Evolutionary conservation across 2,329 filamentous ascomycete species (phyloP).

Genomic region (Ophiostoma quercus): DNA sequence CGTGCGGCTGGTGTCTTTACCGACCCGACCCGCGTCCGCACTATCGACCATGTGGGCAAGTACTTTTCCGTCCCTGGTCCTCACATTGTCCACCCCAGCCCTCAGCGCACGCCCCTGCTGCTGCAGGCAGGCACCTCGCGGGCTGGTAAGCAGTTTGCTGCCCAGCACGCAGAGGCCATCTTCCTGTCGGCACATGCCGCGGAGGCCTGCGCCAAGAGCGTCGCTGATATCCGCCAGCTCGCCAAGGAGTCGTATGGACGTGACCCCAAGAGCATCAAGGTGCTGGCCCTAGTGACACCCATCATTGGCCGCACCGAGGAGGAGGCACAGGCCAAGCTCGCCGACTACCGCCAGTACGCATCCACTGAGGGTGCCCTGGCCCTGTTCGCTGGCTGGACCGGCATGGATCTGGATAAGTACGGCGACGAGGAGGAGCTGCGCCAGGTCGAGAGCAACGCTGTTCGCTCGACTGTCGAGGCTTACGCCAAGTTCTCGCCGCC

Average conservation of each 20-base stretch:
- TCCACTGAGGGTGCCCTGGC: slow-evolving; percentile 59
- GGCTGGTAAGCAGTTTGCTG: slow-evolving; percentile 29
- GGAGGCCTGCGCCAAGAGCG: slow-evolving; percentile 21
- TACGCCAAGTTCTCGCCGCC: slow-evolving; percentile 21
- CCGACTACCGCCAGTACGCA: slow-evolving; percentile 57
- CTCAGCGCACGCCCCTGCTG: slow-evolving; percentile 28
- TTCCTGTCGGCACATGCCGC: slow-evolving; percentile 28
- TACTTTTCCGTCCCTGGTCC: slow-evolving; percentile 22
- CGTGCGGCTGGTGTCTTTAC: slow-evolving; percentile 18
- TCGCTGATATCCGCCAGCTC: slow-evolving; percentile 40
- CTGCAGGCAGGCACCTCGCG: slow-evolving; percentile 30
- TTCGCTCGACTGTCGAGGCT: slow-evolving; percentile 32
- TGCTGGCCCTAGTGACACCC: slow-evolving; percentile 27
- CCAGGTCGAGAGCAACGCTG: slow-evolving; percentile 39
- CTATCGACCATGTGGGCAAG: slow-evolving; percentile 25
- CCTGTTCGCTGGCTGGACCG: slow-evolving; percentile 70
- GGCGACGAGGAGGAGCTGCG: slow-evolving; percentile 39
- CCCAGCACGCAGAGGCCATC: slow-evolving; percentile 30
- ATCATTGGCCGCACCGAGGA: slow-evolving; percentile 29
- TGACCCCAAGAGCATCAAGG: slow-evolving; percentile 27
- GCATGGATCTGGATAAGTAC: slow-evolving; percentile 42
- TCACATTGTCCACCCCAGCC: slow-evolving; percentile 31
- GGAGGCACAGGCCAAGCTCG: slow-evolving; percentile 38
- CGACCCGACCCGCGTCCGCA: slow-evolving; percentile 23
- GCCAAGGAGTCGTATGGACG: slow-evolving; percentile 24